Evolutionary conservation across 441 rosid species (phyloP), one percentile per base, ranked within the genome.

Genomic region (Populus hybrid): DNA sequence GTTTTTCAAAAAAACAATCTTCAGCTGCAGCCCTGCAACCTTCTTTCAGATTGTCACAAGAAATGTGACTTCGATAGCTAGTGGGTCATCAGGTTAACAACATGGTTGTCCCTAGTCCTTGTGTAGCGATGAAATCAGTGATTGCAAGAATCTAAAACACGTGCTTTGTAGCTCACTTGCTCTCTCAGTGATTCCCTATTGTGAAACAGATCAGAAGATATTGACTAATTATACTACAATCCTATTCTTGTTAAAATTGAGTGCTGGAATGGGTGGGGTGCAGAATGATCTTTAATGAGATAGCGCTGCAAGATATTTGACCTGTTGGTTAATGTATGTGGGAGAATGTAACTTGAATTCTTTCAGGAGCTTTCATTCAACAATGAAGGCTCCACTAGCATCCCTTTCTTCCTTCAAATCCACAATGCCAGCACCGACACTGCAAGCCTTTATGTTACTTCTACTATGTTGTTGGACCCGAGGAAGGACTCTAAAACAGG

Each of bases 401-500:
- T 69, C 67, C 42, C 70, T 75, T 57, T 71, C 77, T 74, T 80
- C 73, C 69, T 75, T 75, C 5, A 34, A 18, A 50, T 82, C 83
- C n/a, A 24, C 53, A 57, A 70, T 38, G 23, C 71, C 75, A 28
- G 71, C 16, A 70, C 79, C 75, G 71, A 67, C 24, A 35, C 42
- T 80, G 30, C 70, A 59, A 3, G 32, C 19, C 69, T 76, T 24
- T 84, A 46, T 46, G 78, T 61, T 71, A 38, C 79, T 38, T 82
- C 79, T 64, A 70, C 74, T 74, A 70, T 81, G 80, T 81, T 79
- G 67, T 81, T 78, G 38, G 83, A 83, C 77, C 67, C 69, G 67
- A 75, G 7, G 85, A 82, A 67, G 84, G 80, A 57, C 69, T 79
- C 50, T 83, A 73, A 67, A 76, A 75, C 50, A 84, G 76, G 53